Evolutionary conservation across 805 yeast species (phyloP).

Genomic region (Teunomyces lycoperdinae): DNA sequence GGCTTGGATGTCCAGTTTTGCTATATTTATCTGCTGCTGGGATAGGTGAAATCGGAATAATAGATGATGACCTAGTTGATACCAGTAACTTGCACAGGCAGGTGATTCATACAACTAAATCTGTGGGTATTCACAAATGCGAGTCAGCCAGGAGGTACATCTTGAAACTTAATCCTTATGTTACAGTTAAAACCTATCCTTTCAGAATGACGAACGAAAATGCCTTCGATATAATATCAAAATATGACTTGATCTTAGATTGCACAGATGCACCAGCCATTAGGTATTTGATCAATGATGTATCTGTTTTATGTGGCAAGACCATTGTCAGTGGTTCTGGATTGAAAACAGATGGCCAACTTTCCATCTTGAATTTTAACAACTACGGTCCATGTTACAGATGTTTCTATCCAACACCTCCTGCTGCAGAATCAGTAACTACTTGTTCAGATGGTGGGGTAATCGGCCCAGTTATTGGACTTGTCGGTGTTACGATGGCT

Average conservation of each 20-base stretch:
- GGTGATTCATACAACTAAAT: conserved; percentile 66
- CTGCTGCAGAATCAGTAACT: conserved; percentile 76
- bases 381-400: conserved; percentile 86
- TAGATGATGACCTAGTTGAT: conserved; percentile 86
- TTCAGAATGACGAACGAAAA: conserved; percentile 51
- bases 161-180: conserved; percentile 62
- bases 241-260: conserved; percentile 78
- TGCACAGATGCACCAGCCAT: conserved; percentile 94
- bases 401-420: conserved; percentile 89
- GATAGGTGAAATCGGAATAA: conserved; percentile 77
- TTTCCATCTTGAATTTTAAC: conserved; percentile 68
- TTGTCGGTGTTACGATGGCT: conserved; percentile 87
- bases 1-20: conserved; percentile 90
- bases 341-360: conserved; percentile 85
- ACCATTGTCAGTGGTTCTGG: conserved; percentile 93
- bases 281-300: conserved; percentile 84
- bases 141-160: conserved; percentile 70
- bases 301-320: conserved; percentile 61
- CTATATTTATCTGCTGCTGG: conserved; percentile 87
- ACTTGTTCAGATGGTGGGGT: conserved; percentile 94
- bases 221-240: conserved; percentile 58
- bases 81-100: conserved; percentile 86
- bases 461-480: conserved; percentile 93
- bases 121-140: conserved; percentile 70
- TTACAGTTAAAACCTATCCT: conserved; percentile 52